Conservation (phyloP, 176 grass and related monocot genomes). For the Triticum timopheevii region DNA sequence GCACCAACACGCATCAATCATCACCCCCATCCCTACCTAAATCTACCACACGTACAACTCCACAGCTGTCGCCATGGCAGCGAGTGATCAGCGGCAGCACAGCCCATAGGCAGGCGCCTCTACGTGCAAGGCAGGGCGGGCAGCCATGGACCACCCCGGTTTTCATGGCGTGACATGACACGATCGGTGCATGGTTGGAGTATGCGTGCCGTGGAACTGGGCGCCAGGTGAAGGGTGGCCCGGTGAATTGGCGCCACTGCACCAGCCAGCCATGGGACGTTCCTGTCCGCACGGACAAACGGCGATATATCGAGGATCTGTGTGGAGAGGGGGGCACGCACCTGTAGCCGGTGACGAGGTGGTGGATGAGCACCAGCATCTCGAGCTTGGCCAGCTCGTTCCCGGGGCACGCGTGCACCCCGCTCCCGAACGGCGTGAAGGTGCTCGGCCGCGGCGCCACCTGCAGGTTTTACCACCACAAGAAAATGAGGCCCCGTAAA, state of each 20-base stretch:
- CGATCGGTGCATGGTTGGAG: neutral
- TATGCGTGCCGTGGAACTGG: conserved; percentile 2
- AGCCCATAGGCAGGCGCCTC: neutral
- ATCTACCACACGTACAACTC: neutral
- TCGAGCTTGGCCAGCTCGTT: conserved; percentile 97
- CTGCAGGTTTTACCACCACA: conserved; percentile 37
- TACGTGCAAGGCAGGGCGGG: neutral
- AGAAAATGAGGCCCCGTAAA: neutral
- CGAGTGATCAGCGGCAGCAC: neutral
- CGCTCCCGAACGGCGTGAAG: conserved; percentile 84
- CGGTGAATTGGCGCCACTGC: neutral
- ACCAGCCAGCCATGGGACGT: neutral
- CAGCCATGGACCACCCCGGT: neutral
- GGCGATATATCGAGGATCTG: conserved; percentile 30
- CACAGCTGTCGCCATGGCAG: conserved; percentile 1
- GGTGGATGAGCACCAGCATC: conserved; percentile 88
- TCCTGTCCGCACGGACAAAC: neutral
- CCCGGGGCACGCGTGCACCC: conserved; percentile 89
- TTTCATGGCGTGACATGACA: neutral
- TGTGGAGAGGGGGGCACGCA: conserved; percentile 25
- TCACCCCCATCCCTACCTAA: neutral
- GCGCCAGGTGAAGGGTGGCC: neutral
- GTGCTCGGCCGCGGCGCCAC: conserved; percentile 75
- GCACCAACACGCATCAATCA: conserved; percentile 6
- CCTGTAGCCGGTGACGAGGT: conserved; percentile 87